These are phyloP conservation scores for Pseudogymnoascus sp. DNA, from an alignment of 2,329 filamentous ascomycete genomes.

Conservation along the genomic window DNA sequence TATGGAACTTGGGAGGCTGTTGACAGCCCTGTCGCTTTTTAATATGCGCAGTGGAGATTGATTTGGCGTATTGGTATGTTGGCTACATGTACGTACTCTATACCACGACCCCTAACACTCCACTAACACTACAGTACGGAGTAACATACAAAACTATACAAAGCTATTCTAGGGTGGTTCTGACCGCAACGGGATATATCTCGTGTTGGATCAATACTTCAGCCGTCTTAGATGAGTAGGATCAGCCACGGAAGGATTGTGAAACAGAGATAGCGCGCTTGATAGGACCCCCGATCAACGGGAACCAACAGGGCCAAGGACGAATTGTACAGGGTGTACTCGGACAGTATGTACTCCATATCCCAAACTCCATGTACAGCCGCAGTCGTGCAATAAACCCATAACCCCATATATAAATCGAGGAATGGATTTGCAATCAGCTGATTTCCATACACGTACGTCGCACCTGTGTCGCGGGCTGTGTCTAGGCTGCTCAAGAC, in stretches of 20 bases:
- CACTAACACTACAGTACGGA: background rate
- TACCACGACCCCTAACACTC: background rate
- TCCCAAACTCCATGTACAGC: background rate
- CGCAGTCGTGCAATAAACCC: background rate
- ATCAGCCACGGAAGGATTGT: background rate
- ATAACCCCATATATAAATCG: background rate
- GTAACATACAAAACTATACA: background rate
- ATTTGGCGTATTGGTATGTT: background rate
- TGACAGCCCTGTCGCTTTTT: background rate
- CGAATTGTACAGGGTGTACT: background rate
- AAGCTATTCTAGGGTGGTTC: background rate
- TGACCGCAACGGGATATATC: background rate
- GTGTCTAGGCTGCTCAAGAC: background rate
- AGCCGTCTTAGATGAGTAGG: background rate
- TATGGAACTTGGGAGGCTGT: background rate
- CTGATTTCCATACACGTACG: conserved; percentile 5
- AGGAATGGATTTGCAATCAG: background rate
- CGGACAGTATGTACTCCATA: background rate
- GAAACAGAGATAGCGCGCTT: background rate
- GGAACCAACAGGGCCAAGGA: background rate
- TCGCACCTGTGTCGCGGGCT: background rate
- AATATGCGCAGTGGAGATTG: background rate
- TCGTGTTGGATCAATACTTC: background rate
- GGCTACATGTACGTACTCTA: background rate
- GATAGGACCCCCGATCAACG: conserved; percentile 3